Conservation (phyloP, 176 grass and related monocot species). For the Secale cereale region DNA sequence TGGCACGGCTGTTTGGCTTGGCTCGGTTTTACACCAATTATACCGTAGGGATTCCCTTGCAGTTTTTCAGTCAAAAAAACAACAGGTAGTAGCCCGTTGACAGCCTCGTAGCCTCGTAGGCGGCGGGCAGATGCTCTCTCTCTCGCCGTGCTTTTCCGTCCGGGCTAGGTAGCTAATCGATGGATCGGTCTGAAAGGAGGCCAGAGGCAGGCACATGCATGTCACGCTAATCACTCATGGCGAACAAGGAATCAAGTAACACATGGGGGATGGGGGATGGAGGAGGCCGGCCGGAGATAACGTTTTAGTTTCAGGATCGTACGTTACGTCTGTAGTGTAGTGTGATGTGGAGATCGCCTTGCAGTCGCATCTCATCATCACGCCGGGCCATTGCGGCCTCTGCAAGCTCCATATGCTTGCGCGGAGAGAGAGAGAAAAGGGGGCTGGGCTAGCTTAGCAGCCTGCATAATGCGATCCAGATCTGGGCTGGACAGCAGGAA, state of each 20-base stretch:
- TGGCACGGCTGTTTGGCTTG: too few species aligned
- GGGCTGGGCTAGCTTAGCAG: too few species aligned
- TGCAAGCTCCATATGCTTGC: not conserved
- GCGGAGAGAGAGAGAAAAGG: too few species aligned
- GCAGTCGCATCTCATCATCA: constrained; percentile 4
- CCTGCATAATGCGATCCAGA: not conserved
- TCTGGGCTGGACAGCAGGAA: not conserved
- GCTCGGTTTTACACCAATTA: too few species aligned
- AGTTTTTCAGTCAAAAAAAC: too few species aligned
- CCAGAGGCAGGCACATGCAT: constrained; percentile 1
- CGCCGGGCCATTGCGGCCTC: not conserved
- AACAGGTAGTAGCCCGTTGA: too few species aligned
- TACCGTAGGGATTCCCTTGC: too few species aligned
- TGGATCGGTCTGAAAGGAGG: not conserved
- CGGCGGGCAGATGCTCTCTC: not conserved
- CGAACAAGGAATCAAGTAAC: not conserved
- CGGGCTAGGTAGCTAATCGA: not conserved
- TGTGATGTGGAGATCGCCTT: not conserved
- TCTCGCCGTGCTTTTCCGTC: not conserved
- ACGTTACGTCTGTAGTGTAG: not conserved
- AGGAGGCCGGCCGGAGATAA: not conserved
- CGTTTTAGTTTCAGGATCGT: constrained; percentile 15
- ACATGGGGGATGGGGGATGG: not conserved
- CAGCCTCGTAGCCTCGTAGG: too few species aligned
- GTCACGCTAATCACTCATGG: constrained; percentile 39